A percentile compares a stretch with the other conserved stretches of the same genome.
These are phyloP conservation scores for Phaeosphaeria sp. DNA, from an alignment of 2,329 filamentous ascomycete genomes.

Conservation along the genomic window DNA sequence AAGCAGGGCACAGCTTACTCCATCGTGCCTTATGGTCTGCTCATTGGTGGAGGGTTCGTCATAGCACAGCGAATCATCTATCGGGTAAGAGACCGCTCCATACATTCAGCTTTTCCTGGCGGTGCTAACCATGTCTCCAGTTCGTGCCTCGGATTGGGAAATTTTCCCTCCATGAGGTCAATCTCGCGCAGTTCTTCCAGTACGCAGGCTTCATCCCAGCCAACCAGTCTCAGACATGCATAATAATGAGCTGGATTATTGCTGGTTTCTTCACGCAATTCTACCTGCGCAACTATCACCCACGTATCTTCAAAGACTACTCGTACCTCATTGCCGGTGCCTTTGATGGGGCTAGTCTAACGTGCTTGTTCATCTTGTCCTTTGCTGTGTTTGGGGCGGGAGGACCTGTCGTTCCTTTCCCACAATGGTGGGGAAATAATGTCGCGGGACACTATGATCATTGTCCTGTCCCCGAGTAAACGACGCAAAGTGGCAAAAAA, in stretches of 20 bases:
- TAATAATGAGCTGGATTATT: constrained; percentile 20
- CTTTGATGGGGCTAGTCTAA: constrained; percentile 20
- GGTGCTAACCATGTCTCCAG: neutral
- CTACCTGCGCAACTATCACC: constrained; percentile 22
- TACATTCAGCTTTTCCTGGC: neutral
- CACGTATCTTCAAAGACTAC: constrained; percentile 24
- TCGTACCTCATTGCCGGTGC: constrained; percentile 21
- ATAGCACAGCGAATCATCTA: constrained; percentile 14
- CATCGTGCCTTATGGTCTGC: constrained; percentile 17
- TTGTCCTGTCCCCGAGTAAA: constrained; percentile 16
- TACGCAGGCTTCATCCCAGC: constrained; percentile 20
- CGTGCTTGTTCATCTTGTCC: constrained; percentile 19
- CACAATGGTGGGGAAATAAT: constrained; percentile 22
- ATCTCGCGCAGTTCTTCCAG: constrained; percentile 21
- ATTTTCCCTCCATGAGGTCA: constrained; percentile 17
- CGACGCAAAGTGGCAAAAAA: neutral
- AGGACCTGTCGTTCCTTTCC: constrained; percentile 14
- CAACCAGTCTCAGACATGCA: constrained; percentile 20
- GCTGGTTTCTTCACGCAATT: constrained; percentile 20
- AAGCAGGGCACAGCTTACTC: constrained; percentile 17
- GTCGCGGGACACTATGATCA: constrained; percentile 19
- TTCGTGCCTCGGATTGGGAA: constrained; percentile 19
- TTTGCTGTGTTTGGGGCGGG: constrained; percentile 22
- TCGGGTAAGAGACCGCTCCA: constrained; percentile 3
- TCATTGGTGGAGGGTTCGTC: constrained; percentile 18